Base-by-base conservation (phyloP, 2,329 filamentous ascomycete species). In the Stemphylium lycopersici region DNA sequence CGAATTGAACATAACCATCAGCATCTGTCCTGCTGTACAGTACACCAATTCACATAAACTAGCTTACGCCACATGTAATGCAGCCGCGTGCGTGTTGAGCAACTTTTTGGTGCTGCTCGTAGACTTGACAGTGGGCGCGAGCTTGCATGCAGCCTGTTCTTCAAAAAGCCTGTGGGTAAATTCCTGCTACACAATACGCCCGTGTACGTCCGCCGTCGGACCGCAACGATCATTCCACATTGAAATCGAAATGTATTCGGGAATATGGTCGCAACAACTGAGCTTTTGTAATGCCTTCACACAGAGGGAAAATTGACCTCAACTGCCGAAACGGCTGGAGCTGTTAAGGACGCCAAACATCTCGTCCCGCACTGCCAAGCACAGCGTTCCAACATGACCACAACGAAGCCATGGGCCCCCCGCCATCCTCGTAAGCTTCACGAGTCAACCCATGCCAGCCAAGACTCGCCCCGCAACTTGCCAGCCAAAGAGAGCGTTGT, bases 401-500 rank as follows among this genome's bases (percentile, higher is more conserved):
- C 37, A 52, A 57, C 38, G 32, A 59, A 59, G 45, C 51, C 42
- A 47, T 61, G 31, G 31, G 18, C 58, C 53, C 56, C 58, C 49
- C 52, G 55, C 55, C 58, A 60, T 56, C 56, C 58, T 59, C 56
- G 57, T 57, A 38, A 42, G 20, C 52, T 57, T 48, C 62, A 58
- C 53, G 48, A 60, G 45, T 55, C 46, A 44, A 61, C 45, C 65
- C 67, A 56, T 65, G 67, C 29, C 55, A 45, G 71, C 71, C 71
- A 73, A 73, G 70, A 31, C 31, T 45, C 50, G 60, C 69, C 69
- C 70, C 68, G 66, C 70, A 69, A 58, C 22, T 43, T 24, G 29
- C 54, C 57, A 58, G 56, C 56, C 63, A 63, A 52, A 55, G 53
- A 52, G 37, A 58, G 31, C 41, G 58, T 62, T 57, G 61, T 65